These are phyloP conservation scores for Dendrothele bispora DNA, from an alignment of 768 basidiomycete species.

Conservation along the genomic window DNA sequence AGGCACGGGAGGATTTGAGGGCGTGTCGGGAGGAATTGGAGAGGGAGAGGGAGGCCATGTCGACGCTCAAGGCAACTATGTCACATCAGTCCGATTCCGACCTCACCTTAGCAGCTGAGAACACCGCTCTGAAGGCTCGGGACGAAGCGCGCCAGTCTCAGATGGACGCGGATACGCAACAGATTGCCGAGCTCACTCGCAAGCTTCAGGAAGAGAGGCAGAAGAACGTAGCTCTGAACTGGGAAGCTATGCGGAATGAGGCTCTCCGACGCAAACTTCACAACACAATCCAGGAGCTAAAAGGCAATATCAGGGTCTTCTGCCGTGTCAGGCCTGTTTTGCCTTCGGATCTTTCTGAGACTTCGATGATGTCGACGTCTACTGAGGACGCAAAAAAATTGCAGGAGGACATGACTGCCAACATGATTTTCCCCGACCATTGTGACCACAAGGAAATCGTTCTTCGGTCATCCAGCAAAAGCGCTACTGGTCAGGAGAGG, in stretches of 20 bases:
- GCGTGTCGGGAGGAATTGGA: conserved; percentile 60
- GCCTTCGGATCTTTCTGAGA: conserved; percentile 46
- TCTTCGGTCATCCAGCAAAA: conserved; percentile 66
- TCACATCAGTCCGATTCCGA: conserved; percentile 70
- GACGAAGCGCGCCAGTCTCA: conserved; percentile 56
- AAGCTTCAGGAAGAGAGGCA: conserved; percentile 57
- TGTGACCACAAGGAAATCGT: conserved; percentile 79
- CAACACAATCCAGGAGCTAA: conserved; percentile 91
- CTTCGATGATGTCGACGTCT: conserved; percentile 19
- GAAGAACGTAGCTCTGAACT: conserved; percentile 61
- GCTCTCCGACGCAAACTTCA: conserved; percentile 78
- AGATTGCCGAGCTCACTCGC: conserved; percentile 52
- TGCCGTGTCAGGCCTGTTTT: conserved; percentile 81
- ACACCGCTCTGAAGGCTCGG: conserved; percentile 56
- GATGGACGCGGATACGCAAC: conserved; percentile 51
- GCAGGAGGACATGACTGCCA: conserved; percentile 39
- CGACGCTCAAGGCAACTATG: conserved; percentile 66
- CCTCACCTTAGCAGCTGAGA: conserved; percentile 59
- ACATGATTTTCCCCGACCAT: conserved; percentile 67
- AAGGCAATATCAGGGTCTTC: conserved; percentile 91
- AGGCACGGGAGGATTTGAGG: conserved; percentile 70
- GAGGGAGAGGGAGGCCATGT: conserved; percentile 58
- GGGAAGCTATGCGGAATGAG: conserved; percentile 75
- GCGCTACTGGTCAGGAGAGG: conserved; percentile 79
- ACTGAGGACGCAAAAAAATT: conserved; percentile 25